Conservation (phyloP, 495 filamentous ascomycete genomes). For the Neurospora hispaniola region DNA sequence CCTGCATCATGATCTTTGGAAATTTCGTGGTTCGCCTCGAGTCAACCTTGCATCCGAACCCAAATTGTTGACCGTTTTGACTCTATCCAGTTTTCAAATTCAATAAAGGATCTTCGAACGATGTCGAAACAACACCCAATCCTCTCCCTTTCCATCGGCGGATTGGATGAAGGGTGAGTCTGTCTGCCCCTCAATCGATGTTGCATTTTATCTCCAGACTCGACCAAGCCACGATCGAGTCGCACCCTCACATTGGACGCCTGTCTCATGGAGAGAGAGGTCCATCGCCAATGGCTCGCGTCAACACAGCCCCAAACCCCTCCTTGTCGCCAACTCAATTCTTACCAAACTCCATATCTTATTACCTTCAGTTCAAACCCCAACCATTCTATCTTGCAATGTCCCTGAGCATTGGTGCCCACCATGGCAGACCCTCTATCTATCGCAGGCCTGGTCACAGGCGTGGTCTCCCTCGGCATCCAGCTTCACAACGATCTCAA, state of each 20-base stretch:
- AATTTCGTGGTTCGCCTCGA: background rate
- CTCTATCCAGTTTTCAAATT: background rate
- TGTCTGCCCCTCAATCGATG: background rate
- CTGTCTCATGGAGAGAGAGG: background rate
- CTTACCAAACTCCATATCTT: background rate
- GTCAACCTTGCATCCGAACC: background rate
- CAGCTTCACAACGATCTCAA: background rate
- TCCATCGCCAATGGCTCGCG: background rate
- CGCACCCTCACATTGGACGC: background rate
- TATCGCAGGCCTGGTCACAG: background rate
- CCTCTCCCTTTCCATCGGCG: background rate
- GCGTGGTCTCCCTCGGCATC: background rate
- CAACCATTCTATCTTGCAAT: background rate
- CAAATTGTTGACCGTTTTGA: background rate
- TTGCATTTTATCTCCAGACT: background rate
- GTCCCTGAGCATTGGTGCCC: background rate
- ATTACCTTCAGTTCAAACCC: background rate
- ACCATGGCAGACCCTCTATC: background rate
- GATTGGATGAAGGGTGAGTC: background rate
- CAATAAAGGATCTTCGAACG: background rate
- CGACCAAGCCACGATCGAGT: background rate
- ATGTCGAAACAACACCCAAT: background rate
- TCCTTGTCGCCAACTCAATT: background rate
- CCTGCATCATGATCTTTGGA: background rate
- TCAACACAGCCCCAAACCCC: background rate